These are phyloP conservation scores for Exutisphaerella laricina DNA, from an alignment of 2,329 filamentous ascomycete species.

Conservation along the genomic window DNA sequence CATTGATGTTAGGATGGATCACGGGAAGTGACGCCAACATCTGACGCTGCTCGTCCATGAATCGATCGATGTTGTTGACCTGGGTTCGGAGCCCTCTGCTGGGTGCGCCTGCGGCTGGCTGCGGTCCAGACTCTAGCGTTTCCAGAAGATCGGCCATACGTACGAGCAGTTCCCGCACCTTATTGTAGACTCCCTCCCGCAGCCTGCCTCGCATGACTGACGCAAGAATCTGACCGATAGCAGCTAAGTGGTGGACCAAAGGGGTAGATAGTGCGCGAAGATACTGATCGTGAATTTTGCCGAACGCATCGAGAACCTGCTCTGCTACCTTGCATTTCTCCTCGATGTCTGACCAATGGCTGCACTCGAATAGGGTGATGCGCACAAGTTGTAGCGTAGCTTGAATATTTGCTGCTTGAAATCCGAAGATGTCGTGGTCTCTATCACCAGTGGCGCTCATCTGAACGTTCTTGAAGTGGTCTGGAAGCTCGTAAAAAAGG, in stretches of 20 bases:
- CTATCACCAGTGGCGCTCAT: constrained; percentile 31
- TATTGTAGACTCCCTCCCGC: constrained; percentile 39
- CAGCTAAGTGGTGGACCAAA: constrained; percentile 45
- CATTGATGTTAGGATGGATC: not conserved
- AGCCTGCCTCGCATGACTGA: constrained; percentile 43
- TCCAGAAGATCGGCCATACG: constrained; percentile 44
- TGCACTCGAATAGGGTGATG: constrained; percentile 39
- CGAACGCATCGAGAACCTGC: constrained; percentile 42
- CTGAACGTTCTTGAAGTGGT: constrained; percentile 28
- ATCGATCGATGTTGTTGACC: constrained; percentile 42
- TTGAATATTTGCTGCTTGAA: constrained; percentile 49
- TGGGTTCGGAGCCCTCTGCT: constrained; percentile 38
- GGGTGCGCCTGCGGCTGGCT: constrained; percentile 37
- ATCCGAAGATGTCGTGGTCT: constrained; percentile 40
- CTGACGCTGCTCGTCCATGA: constrained; percentile 33
- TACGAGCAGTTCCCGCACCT: constrained; percentile 40
- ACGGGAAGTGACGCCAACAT: constrained; percentile 16
- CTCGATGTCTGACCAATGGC: constrained; percentile 29
- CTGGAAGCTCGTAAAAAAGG: constrained; percentile 30
- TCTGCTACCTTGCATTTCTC: constrained; percentile 44
- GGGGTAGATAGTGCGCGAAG: constrained; percentile 46
- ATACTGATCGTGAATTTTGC: constrained; percentile 41
- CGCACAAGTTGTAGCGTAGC: constrained; percentile 46
- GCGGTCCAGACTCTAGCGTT: constrained; percentile 40
- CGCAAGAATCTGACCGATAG: constrained; percentile 47